Conservation (phyloP, 305 asterid species). For the Fraxinus sp. region DNA sequence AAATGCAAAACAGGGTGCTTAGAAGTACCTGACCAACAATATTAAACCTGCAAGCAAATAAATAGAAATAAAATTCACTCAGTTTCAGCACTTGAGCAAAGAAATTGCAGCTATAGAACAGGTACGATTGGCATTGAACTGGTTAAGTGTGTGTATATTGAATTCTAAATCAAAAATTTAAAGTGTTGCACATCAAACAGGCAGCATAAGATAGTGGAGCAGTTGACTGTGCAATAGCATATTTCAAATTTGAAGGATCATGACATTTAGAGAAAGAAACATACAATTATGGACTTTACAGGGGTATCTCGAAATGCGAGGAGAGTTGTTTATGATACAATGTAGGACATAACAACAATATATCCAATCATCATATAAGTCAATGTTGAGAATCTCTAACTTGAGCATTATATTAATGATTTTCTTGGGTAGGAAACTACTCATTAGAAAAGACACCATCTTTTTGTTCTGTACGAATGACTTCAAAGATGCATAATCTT, state of each 20-base stretch:
- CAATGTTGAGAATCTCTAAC: not conserved
- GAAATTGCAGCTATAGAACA: not conserved
- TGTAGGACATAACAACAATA: not conserved
- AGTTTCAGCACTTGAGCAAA: constrained; percentile 6
- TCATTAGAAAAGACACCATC: not conserved
- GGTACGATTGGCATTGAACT: not conserved
- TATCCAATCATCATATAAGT: not conserved
- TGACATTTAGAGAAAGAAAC: not conserved
- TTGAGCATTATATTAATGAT: not conserved
- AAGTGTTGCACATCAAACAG: not conserved
- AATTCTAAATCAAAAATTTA: not conserved
- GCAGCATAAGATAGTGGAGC: constrained; percentile 5
- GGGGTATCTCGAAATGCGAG: not conserved
- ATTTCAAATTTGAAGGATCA: not conserved
- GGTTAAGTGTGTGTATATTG: not conserved
- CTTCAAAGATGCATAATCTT: not conserved
- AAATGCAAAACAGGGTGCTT: constrained; percentile 10
- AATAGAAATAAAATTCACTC: constrained; percentile 8
- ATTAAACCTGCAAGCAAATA: constrained; percentile 68
- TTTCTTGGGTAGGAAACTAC: not conserved
- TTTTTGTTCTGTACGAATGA: not conserved
- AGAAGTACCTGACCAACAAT: constrained; percentile 86
- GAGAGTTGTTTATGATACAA: not conserved
- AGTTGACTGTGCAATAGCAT: not conserved
- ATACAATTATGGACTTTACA: not conserved